Evolutionary conservation across 306 rosid genomes (phyloP).

Genomic region (Canavalia ensiformis): DNA sequence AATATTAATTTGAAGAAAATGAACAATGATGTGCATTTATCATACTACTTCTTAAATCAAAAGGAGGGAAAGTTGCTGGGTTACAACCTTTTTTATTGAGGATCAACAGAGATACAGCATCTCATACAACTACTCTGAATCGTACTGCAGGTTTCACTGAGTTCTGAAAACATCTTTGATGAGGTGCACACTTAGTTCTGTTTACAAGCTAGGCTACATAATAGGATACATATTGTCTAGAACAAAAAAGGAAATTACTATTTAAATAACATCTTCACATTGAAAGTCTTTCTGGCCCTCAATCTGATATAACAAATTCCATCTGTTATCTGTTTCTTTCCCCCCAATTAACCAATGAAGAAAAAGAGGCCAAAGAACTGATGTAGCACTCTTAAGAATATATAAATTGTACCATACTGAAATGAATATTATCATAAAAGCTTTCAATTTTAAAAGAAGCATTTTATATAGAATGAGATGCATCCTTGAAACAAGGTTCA

Average conservation of each 20-base stretch:
- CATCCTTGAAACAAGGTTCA: constrained; percentile 41
- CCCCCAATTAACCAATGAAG: constrained; percentile 26
- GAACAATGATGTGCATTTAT: constrained; percentile 9
- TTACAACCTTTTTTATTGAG: constrained; percentile 31
- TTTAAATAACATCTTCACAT: neutral
- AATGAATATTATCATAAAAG: constrained; percentile 24
- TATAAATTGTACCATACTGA: constrained; percentile 15
- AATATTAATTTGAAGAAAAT: constrained; percentile 19
- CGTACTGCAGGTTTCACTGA: constrained; percentile 19
- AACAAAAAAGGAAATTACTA: neutral
- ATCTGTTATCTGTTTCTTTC: constrained; percentile 10
- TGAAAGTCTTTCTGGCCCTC: constrained; percentile 28
- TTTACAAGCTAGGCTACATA: constrained; percentile 19
- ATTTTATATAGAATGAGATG: constrained; percentile 20
- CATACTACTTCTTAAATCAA: constrained; percentile 11
- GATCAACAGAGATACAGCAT: constrained; percentile 27
- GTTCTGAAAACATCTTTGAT: constrained; percentile 31
- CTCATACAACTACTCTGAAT: constrained; percentile 20
- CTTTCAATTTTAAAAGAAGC: constrained; percentile 32
- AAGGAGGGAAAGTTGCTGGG: constrained; percentile 23
- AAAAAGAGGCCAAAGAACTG: constrained; percentile 11
- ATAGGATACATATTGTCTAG: constrained; percentile 9
- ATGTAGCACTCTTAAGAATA: constrained; percentile 11
- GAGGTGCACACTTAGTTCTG: constrained; percentile 21
- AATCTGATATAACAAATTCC: constrained; percentile 20